Base-by-base conservation (phyloP, 306 rosid species). In the Sechiopsis laciniata region DNA sequence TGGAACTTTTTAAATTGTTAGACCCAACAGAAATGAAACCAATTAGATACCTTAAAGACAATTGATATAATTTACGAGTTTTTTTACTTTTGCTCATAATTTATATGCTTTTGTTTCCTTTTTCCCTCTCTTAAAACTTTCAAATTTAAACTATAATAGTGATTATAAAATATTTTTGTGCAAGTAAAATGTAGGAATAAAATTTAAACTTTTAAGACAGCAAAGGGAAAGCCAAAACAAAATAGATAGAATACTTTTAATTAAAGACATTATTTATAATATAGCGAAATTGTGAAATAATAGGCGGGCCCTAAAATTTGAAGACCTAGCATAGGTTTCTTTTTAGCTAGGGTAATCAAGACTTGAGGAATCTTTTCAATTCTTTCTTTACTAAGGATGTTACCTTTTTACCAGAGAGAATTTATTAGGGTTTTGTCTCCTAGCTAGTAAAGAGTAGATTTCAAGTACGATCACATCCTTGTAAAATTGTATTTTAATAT, bases 281-380 rank as follows among this genome's bases (percentile, higher is more conserved):
- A 1, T 6, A 58, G n/a, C 3, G 3, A 21, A 24, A 2, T 26
- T 24, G 29, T 26, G 40, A 61, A 26, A 5, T 61, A 61, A 42
- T 42, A 0, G 46, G 67, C 15, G 45, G 67, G 42, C 45, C 67
- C 45, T 6, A 61, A 29, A 26, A 42, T 61, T 61, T 26, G 67
- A 61, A 61, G 17, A 61, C 45, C 20, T 29, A 61, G 0, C 20
- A 26, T 61, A 61, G 67, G 67, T 61, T 61, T 61, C 67, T 61
- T 61, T 61, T 26, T 61, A 61, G 67, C 11, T 61, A 61, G 67
- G 45, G 37, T 61, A 26, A 61, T 61, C 46, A 61, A 26, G 67
- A 61, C 42, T 61, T 61, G 29, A 61, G 67, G 67, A 61, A 61
- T 26, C 67, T 61, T 61, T 26, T 32, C 67, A 61, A 61, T 13